Evolutionary conservation across 768 basidiomycete species (phyloP).

Genomic region (Peribolospora kevripleyi): DNA sequence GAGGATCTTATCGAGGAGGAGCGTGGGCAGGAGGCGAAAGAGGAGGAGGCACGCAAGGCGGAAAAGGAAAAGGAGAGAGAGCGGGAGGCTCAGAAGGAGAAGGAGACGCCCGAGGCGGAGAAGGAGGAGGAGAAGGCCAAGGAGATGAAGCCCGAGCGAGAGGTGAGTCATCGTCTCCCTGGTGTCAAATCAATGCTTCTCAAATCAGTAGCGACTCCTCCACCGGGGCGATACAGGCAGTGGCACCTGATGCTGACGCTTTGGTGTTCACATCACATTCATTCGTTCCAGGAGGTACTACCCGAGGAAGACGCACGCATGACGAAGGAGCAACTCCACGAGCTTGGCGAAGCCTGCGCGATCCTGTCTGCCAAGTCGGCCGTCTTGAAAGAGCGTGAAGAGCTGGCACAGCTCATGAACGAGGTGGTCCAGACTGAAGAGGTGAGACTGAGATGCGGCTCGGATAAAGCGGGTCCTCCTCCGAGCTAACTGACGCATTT

Average conservation of each 20-base stretch:
- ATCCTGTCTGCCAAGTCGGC: constrained; percentile 80
- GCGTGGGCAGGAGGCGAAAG: constrained; percentile 77
- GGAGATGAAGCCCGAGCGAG: constrained; percentile 63
- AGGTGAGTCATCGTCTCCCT: constrained; percentile 28
- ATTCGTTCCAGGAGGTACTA: neutral
- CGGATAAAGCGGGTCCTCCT: too few relatives aligned
- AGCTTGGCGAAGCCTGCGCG: constrained; percentile 71
- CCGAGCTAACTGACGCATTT: neutral
- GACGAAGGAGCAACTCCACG: constrained; percentile 86
- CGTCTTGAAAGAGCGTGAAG: constrained; percentile 84
- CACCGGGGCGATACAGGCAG: too few relatives aligned
- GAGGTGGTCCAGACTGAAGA: constrained; percentile 77
- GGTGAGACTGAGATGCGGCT: constrained; percentile 21
- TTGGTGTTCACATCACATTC: too few relatives aligned
- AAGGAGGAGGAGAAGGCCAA: constrained; percentile 37
- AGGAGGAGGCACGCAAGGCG: constrained; percentile 70
- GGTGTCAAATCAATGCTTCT: too few relatives aligned
- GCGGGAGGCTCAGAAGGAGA: constrained; percentile 5
- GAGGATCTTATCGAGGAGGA: constrained; percentile 99
- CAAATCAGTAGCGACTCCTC: neutral
- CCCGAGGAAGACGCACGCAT: constrained; percentile 49
- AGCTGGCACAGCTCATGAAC: constrained; percentile 72
- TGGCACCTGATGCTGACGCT: too few relatives aligned
- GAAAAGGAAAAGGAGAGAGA: constrained; percentile 36
- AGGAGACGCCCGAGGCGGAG: constrained; percentile 2